phyloP scores from a whole-genome alignment of 495 filamentous ascomycete genomes.

The Trichoderma gamsii region DNA sequence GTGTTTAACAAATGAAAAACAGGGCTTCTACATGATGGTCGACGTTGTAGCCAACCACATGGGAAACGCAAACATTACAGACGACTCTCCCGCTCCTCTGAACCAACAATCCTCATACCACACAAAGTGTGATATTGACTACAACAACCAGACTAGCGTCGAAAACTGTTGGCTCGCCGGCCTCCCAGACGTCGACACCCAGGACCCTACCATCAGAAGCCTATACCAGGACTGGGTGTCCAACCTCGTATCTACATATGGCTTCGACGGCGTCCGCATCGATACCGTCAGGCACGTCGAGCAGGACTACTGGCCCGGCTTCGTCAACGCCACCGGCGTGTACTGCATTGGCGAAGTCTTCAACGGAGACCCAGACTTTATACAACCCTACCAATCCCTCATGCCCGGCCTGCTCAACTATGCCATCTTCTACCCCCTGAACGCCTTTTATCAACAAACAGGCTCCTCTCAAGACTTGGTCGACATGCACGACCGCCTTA shows the following conservation, averaged over 20 bases:
- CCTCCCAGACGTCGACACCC: slow-evolving; percentile 66
- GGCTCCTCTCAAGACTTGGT: slow-evolving; percentile 56
- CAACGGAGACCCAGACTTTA: slow-evolving; percentile 53
- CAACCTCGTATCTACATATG: slow-evolving; percentile 59
- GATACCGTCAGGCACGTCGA: slow-evolving; percentile 71
- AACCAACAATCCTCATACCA: slow-evolving; percentile 53
- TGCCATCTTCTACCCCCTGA: slow-evolving; percentile 54
- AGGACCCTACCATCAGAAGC: slow-evolving; percentile 46
- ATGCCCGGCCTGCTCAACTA: slow-evolving; percentile 66
- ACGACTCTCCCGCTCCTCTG: slow-evolving; percentile 47
- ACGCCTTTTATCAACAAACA: slow-evolving; percentile 54
- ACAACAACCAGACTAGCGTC: slow-evolving; percentile 46
- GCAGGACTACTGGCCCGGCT: slow-evolving; percentile 61
- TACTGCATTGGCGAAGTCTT: slow-evolving; percentile 67
- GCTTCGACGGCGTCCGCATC: slow-evolving; percentile 71
- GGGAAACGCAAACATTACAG: slow-evolving; percentile 57
- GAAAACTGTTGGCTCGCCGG: slow-evolving; percentile 60
- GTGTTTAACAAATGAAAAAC: background rate
- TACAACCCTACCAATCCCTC: slow-evolving; percentile 59
- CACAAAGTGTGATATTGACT: slow-evolving; percentile 59
- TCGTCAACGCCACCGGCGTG: slow-evolving; percentile 59
- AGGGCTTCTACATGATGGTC: slow-evolving; percentile 58
- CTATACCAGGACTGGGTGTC: slow-evolving; percentile 63
- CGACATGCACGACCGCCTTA: slow-evolving; percentile 52
- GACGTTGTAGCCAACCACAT: slow-evolving; percentile 78